Conservation (phyloP, 257 asterid genomes). For the Capsicum rhomboideum region DNA sequence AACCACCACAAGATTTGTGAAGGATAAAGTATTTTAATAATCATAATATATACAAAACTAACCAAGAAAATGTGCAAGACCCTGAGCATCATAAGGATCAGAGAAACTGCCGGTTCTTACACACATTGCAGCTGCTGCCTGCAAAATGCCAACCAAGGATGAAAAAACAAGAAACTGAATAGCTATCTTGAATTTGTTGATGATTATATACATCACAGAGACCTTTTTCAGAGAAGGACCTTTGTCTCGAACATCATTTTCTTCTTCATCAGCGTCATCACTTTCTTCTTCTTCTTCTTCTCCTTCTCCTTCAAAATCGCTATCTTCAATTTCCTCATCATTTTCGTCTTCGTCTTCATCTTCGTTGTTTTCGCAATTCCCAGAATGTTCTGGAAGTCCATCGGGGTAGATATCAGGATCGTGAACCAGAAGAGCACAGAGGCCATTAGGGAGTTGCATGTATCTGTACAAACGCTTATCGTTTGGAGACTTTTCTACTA, state of each 20-base stretch:
- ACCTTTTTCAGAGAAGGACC: constrained; percentile 72
- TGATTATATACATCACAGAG: background rate
- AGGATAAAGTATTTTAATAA: background rate
- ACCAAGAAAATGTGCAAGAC: constrained; percentile 97
- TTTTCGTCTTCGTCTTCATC: constrained; percentile 6
- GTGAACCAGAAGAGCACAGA: constrained; percentile 81
- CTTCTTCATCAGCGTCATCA: constrained; percentile 32
- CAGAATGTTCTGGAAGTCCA: constrained; percentile 13
- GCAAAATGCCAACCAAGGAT: constrained; percentile 12
- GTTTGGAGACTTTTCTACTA: constrained; percentile 69
- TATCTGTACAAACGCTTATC: constrained; percentile 83
- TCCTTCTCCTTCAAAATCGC: constrained; percentile 11
- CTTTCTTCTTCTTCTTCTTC: constrained; percentile 25
- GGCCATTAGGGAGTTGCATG: constrained; percentile 75
- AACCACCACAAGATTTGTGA: background rate
- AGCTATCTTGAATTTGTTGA: background rate
- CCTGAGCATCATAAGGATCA: constrained; percentile 97
- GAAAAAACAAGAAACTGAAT: background rate
- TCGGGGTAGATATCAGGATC: constrained; percentile 83
- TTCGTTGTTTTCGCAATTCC: background rate
- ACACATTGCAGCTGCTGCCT: constrained; percentile 99
- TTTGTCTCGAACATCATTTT: constrained; percentile 18
- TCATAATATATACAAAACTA: background rate
- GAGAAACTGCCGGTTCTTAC: constrained; percentile 91
- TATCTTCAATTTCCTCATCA: constrained; percentile 26